Conservation (phyloP, 495 filamentous ascomycete species). For the Penicillium waksmanii region DNA sequence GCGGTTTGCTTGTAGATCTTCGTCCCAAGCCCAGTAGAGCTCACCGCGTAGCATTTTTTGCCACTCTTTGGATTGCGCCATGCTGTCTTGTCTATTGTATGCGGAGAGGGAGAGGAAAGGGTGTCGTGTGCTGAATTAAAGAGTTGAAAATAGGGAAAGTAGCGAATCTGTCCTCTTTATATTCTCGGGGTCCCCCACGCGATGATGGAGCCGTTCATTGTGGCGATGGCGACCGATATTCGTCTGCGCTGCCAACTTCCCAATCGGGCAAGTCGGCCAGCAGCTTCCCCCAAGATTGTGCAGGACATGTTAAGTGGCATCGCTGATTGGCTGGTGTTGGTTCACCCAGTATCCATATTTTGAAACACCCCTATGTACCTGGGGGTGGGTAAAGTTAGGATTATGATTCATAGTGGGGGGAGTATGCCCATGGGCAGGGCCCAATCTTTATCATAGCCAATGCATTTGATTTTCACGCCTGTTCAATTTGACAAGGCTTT, state of each 20-base stretch:
- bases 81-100: slow-evolving; percentile 1
- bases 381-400: no score
- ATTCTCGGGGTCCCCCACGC: no score
- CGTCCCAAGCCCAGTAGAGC: slow-evolving; percentile 54
- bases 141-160: not conserved
- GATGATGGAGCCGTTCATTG: no score
- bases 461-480: no score
- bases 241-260: not conserved
- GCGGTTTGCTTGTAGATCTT: slow-evolving; percentile 58
- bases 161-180: no score
- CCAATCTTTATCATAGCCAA: no score
- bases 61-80: slow-evolving; percentile 42
- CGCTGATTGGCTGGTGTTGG: not conserved
- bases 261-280: not conserved
- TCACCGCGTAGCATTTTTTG: slow-evolving; percentile 43
- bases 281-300: not conserved
- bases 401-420: no score
- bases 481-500: no score
- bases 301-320: not conserved
- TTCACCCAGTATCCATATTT: no score
- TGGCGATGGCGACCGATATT: not conserved
- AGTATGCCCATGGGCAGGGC: no score
- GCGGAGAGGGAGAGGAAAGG: not conserved
- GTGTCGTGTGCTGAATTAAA: not conserved
- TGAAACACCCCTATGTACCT: no score